Evolutionary conservation across 148 eudicot genomes (phyloP).

Genomic region (Hydrangea macrophylla): DNA sequence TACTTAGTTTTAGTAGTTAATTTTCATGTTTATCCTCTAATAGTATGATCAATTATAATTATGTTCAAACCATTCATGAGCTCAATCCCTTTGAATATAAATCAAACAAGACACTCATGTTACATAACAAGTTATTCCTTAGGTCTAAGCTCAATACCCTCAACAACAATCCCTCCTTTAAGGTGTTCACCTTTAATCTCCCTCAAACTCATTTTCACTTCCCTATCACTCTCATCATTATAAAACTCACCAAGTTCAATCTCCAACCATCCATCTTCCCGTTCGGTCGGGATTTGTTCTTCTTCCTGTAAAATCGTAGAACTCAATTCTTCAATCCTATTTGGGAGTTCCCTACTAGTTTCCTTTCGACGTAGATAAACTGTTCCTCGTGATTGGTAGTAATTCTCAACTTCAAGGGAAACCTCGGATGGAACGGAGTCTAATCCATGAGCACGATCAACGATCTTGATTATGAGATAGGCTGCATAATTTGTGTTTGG

Average conservation of each 20-base stretch:
- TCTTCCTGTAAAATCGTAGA: constrained; percentile 19
- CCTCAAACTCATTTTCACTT: constrained; percentile 56
- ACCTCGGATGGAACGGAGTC: constrained; percentile 45
- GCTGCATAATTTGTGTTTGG: constrained; percentile 50
- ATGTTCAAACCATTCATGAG: too few relatives aligned
- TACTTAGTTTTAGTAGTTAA: too few relatives aligned
- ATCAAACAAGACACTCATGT: too few relatives aligned
- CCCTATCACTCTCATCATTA: constrained; percentile 24
- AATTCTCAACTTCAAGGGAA: constrained; percentile 32
- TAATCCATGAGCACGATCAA: constrained; percentile 51
- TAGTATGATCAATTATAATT: too few relatives aligned
- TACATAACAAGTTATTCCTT: constrained; percentile 6
- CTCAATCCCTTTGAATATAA: too few relatives aligned
- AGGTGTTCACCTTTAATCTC: constrained; percentile 66
- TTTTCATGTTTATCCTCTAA: too few relatives aligned
- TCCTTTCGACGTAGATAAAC: constrained; percentile 21
- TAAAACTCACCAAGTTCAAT: constrained; percentile 63
- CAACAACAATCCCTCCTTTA: constrained; percentile 72
- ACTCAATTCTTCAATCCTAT: constrained; percentile 20
- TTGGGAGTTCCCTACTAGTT: constrained; percentile 12
- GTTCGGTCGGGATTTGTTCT: constrained; percentile 9
- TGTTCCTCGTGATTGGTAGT: constrained; percentile 20
- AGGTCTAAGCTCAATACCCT: constrained; percentile 74
- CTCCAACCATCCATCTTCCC: constrained; percentile 74
- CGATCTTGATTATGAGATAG: constrained; percentile 39